A percentile compares a stretch with the other conserved stretches of the same genome.
phyloP scores from a whole-genome alignment of 352 stramenopile genomes.

The Phytophthora pseudosyringae region DNA sequence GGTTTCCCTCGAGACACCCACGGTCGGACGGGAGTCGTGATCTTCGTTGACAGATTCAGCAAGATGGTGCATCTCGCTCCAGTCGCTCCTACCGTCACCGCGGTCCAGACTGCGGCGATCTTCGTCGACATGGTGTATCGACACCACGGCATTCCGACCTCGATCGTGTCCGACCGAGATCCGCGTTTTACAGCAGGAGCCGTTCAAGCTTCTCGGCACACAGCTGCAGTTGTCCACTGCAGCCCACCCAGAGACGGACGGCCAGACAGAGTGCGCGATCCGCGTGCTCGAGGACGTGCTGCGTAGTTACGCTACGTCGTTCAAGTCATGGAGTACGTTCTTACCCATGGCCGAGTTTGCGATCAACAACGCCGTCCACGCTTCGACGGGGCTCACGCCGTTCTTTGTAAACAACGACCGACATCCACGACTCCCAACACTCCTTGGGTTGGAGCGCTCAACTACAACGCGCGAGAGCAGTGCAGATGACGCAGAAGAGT shows the following conservation, averaged over 20 bases:
- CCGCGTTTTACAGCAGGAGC: constrained; percentile 17
- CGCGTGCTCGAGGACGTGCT: neutral
- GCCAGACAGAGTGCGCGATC: neutral
- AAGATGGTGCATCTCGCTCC: neutral
- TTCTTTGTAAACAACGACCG: constrained; percentile 29
- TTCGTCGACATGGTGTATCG: constrained; percentile 6
- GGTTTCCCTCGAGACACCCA: neutral
- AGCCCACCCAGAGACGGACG: no score
- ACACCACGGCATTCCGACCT: constrained; percentile 10
- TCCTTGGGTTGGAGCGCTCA: constrained; percentile 13
- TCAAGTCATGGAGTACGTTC: constrained; percentile 24
- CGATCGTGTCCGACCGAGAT: constrained; percentile 26
- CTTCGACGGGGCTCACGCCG: constrained; percentile 27
- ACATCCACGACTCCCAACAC: constrained; percentile 12
- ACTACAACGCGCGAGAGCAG: neutral
- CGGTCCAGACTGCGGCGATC: neutral
- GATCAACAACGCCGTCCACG: constrained; percentile 33
- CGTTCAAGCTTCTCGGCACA: neutral
- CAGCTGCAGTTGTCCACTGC: no score
- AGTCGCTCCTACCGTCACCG: neutral
- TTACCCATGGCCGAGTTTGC: constrained; percentile 32
- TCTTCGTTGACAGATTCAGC: no score
- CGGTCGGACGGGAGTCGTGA: neutral
- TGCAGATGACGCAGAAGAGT: no score
- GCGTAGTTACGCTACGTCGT: constrained; percentile 22